Conservation (phyloP, 192 early-diverging fungal species). For the Backusella circina region DNA sequence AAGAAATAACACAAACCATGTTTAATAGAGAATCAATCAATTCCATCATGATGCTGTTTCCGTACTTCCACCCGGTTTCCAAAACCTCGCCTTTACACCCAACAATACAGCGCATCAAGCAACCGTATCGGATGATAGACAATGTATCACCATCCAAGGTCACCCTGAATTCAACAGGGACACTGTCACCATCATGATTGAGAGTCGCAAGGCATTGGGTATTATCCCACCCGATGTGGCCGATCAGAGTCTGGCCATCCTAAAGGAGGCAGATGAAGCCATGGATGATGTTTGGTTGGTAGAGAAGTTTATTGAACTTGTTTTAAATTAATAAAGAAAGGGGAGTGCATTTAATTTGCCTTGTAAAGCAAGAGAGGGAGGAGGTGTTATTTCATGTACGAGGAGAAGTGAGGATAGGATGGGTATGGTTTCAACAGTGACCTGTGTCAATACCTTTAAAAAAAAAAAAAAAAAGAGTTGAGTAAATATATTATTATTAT, state of each 20-base stretch:
- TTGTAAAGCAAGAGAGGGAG: background rate
- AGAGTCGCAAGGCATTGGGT: slow-evolving; percentile 26
- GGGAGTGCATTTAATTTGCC: background rate
- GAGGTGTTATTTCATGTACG: background rate
- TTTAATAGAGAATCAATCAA: slow-evolving; percentile 53
- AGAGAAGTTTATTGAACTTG: slow-evolving; percentile 20
- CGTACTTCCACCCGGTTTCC: slow-evolving; percentile 58
- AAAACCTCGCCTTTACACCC: slow-evolving; percentile 46
- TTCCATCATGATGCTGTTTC: slow-evolving; percentile 71
- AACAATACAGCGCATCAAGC: slow-evolving; percentile 56
- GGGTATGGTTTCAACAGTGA: background rate
- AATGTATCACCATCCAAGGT: slow-evolving; percentile 62
- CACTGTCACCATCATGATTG: slow-evolving; percentile 37
- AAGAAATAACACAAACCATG: no score
- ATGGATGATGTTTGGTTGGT: slow-evolving; percentile 36
- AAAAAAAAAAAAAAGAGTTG: background rate
- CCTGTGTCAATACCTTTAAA: background rate
- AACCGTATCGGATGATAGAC: slow-evolving; percentile 51
- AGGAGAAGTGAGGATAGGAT: background rate
- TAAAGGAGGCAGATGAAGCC: slow-evolving; percentile 8
- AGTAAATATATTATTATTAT: background rate
- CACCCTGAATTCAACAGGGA: slow-evolving; percentile 66
- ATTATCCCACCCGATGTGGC: slow-evolving; percentile 32
- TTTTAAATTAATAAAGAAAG: background rate
- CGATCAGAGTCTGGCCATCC: slow-evolving; percentile 10